A percentile compares a stretch with the other conserved stretches of the same genome.
Evolutionary conservation across 1,284 basidiomycete genomes (phyloP).

Genomic region (Porphyrellus sp.): DNA sequence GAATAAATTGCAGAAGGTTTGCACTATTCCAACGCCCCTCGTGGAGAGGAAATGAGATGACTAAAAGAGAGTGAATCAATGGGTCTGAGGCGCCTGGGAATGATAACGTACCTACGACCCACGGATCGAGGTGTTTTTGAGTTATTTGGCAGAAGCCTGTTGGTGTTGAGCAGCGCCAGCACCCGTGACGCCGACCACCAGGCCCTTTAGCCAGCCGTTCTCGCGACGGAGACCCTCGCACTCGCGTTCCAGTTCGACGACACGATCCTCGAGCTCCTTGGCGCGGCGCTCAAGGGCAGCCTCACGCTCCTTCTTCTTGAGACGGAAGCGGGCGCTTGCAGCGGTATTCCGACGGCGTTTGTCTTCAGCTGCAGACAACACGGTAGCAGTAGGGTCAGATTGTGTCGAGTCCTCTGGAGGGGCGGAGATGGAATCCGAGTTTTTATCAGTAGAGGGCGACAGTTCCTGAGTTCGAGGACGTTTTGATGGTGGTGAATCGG

Average conservation of each 20-base stretch:
- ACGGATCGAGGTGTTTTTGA: not conserved
- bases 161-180: slow-evolving; percentile 42
- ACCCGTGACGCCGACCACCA: slow-evolving; percentile 86
- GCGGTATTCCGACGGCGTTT: slow-evolving; percentile 95
- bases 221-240: slow-evolving; percentile 89
- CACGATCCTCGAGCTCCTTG: slow-evolving; percentile 85
- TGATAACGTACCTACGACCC: slow-evolving; percentile 4
- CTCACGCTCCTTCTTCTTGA: slow-evolving; percentile 99
- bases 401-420: slow-evolving; percentile 33
- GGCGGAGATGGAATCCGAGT: slow-evolving; percentile 39
- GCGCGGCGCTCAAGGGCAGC: slow-evolving; percentile 86
- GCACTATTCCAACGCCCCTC: not conserved
- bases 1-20: not conserved
- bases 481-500: slow-evolving; percentile 20
- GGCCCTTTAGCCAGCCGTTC: slow-evolving; percentile 92
- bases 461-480: slow-evolving; percentile 26
- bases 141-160: slow-evolving; percentile 23
- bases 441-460: slow-evolving; percentile 36
- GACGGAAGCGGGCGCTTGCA: slow-evolving; percentile 93
- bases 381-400: slow-evolving; percentile 22
- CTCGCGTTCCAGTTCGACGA: slow-evolving; percentile 83
- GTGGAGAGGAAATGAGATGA: not conserved
- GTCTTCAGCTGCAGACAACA: slow-evolving; percentile 66
- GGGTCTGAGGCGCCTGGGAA: not conserved
- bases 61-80: slow-evolving; percentile 9